Conservation (phyloP, 768 basidiomycete species). For the Galerina sulciceps region DNA sequence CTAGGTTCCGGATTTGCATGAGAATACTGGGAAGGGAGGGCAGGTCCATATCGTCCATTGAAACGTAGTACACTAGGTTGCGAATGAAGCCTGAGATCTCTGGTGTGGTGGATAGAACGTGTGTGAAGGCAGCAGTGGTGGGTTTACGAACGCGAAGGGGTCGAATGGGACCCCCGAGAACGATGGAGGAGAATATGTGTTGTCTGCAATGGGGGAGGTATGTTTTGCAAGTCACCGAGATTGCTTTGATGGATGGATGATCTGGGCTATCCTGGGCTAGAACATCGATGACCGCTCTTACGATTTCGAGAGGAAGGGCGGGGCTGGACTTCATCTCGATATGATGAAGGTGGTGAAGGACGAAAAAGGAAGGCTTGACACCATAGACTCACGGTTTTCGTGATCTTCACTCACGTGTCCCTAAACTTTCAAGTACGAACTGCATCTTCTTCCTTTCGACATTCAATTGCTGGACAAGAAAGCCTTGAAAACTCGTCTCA, state of each 20-base stretch:
- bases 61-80: background rate
- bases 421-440: too few species aligned
- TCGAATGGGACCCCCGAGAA: too few species aligned
- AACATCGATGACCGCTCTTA: background rate
- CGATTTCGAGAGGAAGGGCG: slow-evolving; percentile 1
- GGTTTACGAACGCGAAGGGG: too few species aligned
- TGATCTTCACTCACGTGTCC: too few species aligned
- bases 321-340: background rate
- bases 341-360: too few species aligned
- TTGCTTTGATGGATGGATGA: background rate
- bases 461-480: too few species aligned
- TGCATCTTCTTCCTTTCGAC: too few species aligned
- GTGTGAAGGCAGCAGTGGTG: background rate
- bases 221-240: background rate
- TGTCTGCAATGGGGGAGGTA: background rate
- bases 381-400: too few species aligned
- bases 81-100: slow-evolving; percentile 3
- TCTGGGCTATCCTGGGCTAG: slow-evolving; percentile 1
- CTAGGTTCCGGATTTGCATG: too few species aligned
- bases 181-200: slow-evolving; percentile 4
- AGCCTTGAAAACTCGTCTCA: too few species aligned
- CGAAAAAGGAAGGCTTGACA: too few species aligned
- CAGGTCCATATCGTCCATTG: background rate
- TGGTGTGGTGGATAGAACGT: background rate
- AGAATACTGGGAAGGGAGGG: background rate